Base-by-base conservation (phyloP, 2,329 filamentous ascomycete genomes). In the Colletotrichum siamense region DNA sequence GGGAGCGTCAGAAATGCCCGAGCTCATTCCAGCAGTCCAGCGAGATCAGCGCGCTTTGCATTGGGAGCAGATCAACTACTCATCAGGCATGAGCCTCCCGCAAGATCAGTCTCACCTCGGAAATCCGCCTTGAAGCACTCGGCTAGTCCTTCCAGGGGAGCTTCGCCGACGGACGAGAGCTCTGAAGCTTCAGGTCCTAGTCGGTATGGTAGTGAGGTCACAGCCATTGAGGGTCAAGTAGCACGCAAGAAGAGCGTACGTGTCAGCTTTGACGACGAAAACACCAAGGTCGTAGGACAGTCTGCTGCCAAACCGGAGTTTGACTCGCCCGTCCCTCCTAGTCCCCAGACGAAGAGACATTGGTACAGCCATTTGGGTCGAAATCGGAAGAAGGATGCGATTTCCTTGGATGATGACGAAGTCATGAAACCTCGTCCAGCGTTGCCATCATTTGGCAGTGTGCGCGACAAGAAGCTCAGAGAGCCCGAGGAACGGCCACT, bases 251-350 rank as follows among this genome's bases (percentile, higher is more conserved):
- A 94, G 83, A 90, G 89, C 52, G 91, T 91, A 2, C 89, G 94
- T 28, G 94, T 96, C 63, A 98, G 95, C 85, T 98, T 96, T 81
- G 93, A 95, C 78, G 94, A 95, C 66, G 89, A 90, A 39, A 88
- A 85, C n/a, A 90, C 88, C 10, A 85, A 90, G 12, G 85, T 92
- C 3, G 87, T 91, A 26, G 90, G 89, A 8, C 88, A 91, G 68
- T 84, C 88, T 12, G 84, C 84, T 9, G 80, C 83, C 12, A 78
- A 82, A 6, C 80, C 83, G 3, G 83, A 86, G 61, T 79, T 82
- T 2, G 87, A 88, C 9, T 86, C 87, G 1, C 84, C 87, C 6
- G 76, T 85, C 24, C 69, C 84, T 3, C 78, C 82, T 44, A 87
- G 86, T 75, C 84, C 87, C 6, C 82, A 82, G 79, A 79, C 69